Conservation (phyloP, 129 eudicot species). For the Flaveria robusta region DNA sequence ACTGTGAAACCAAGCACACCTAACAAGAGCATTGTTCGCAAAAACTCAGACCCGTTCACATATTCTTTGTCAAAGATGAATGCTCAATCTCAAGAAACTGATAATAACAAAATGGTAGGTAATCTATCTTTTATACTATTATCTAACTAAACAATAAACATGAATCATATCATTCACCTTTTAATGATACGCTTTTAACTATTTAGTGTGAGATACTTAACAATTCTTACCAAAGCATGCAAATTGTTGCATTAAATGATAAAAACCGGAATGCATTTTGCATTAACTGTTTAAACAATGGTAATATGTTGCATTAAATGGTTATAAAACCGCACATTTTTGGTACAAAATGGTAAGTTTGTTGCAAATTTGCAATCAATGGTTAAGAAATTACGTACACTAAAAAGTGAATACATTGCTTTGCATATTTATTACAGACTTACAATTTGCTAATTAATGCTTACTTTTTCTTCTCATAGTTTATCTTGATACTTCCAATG, state of each 20-base stretch:
- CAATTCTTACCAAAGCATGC: not conserved
- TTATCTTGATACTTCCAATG: conserved; percentile 16
- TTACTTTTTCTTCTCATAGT: not conserved
- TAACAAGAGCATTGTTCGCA: conserved; percentile 68
- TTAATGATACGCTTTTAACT: not conserved
- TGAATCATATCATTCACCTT: not conserved
- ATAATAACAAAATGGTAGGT: conserved; percentile 58
- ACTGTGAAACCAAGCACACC: conserved; percentile 56
- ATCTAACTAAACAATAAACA: not conserved
- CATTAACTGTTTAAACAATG: not conserved
- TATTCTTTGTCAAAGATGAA: conserved; percentile 63
- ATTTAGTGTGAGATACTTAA: not conserved
- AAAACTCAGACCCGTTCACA: conserved; percentile 86
- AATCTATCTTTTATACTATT: not conserved
- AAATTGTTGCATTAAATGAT: conserved; percentile 8
- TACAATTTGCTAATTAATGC: not conserved
- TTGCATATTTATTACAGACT: not conserved
- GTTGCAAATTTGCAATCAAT: not conserved
- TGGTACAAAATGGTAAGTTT: not conserved
- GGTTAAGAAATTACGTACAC: not conserved
- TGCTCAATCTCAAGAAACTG: conserved; percentile 48
- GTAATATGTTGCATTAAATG: conserved; percentile 4
- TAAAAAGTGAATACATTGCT: not conserved
- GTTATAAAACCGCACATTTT: not conserved
- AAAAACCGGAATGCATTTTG: not conserved